Percentiles rank a stretch among this genome's conserved stretches.
These are phyloP conservation scores for Pseudoscleropodium purum DNA, from an alignment of 225 moss, liverwort and hornwort species.

Conservation along the genomic window DNA sequence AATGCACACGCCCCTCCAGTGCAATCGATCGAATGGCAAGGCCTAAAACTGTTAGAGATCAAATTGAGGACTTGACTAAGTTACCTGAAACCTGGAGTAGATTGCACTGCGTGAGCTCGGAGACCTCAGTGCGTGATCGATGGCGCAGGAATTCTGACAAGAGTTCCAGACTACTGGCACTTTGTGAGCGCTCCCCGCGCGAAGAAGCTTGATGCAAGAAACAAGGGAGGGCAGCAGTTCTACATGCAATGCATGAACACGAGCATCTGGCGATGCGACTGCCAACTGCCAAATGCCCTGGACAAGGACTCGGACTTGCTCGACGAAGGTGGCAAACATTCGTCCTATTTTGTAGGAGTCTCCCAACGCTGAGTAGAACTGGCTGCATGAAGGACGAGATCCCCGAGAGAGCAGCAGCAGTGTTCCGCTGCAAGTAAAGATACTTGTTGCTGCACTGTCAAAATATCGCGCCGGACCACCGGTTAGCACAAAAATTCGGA, in stretches of 20 bases:
- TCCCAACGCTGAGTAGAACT: not conserved
- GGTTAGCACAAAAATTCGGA: too few relatives aligned
- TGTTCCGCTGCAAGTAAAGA: too few relatives aligned
- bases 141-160: not conserved
- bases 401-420: not conserved
- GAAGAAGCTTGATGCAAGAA: not conserved
- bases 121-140: not conserved
- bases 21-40: not conserved
- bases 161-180: not conserved
- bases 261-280: not conserved
- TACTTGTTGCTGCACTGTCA: too few relatives aligned
- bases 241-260: not conserved
- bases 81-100: too few relatives aligned
- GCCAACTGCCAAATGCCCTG: not conserved
- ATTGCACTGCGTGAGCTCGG: not conserved
- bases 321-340: not conserved
- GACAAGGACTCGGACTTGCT: not conserved
- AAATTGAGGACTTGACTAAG: not conserved
- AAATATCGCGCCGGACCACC: too few relatives aligned
- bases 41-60: not conserved
- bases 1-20: not conserved
- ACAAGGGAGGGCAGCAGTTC: not conserved
- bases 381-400: not conserved
- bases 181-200: not conserved
- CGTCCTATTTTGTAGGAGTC: not conserved